These are phyloP conservation scores for Podospora conica DNA, from an alignment of 495 filamentous ascomycete species.

Conservation along the genomic window DNA sequence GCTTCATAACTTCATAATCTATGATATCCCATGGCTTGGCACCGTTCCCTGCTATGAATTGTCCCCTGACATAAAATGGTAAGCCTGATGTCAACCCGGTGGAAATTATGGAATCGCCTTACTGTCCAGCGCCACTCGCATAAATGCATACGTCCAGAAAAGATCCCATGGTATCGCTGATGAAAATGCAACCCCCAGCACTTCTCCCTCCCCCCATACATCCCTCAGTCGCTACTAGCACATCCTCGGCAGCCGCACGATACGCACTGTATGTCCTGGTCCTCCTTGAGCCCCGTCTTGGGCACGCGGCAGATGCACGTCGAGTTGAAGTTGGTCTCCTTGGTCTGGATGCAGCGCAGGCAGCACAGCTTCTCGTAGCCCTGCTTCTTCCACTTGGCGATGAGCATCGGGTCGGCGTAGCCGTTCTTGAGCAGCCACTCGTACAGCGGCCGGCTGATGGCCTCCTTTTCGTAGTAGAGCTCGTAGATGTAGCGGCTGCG, in stretches of 20 bases:
- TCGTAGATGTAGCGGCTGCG: constrained; percentile 92
- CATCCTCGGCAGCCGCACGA: constrained; percentile 93
- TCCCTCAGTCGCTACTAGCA: constrained; percentile 66
- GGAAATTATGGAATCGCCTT: not conserved
- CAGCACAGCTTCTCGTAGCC: constrained; percentile 99
- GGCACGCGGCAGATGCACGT: constrained; percentile 98
- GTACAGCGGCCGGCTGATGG: constrained; percentile 84
- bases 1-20: constrained; percentile 6
- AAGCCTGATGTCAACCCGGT: not conserved
- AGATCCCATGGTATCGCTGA: not conserved
- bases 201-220: not conserved
- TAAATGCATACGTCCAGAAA: not conserved
- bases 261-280: constrained; percentile 88
- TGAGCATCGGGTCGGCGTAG: constrained; percentile 89
- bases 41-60: not conserved
- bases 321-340: constrained; percentile 97
- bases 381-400: constrained; percentile 99
- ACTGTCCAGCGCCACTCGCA: not conserved
- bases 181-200: not conserved
- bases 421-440: constrained; percentile 96
- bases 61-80: not conserved
- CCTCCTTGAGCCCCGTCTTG: constrained; percentile 83
- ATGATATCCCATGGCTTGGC: not conserved
- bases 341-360: constrained; percentile 92
- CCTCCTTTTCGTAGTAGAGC: constrained; percentile 95